A percentile compares a stretch with the other conserved stretches of the same genome.
Evolutionary conservation across 768 basidiomycete genomes (phyloP).

Genomic region (Symmetrospora coprosmae): DNA sequence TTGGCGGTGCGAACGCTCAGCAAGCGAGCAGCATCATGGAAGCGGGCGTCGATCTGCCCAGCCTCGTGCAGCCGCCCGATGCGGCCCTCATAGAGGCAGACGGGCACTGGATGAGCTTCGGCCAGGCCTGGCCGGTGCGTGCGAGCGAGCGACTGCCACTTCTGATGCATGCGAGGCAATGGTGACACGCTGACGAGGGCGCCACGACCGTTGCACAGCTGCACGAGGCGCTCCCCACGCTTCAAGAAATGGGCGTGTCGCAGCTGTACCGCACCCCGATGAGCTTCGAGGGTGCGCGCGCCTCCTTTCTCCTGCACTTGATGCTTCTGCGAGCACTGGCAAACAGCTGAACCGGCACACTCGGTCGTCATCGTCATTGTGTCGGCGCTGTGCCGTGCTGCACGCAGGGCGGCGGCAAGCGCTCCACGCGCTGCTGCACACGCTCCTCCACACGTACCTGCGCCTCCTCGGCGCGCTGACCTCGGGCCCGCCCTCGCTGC

Average conservation of each 20-base stretch:
- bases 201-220: no score
- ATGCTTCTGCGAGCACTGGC: no score
- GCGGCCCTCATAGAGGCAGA: slow-evolving; percentile 84
- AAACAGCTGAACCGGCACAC: neutral
- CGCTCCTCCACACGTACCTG: slow-evolving; percentile 67
- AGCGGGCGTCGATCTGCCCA: slow-evolving; percentile 49
- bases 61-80: slow-evolving; percentile 70
- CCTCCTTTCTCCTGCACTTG: no score
- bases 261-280: slow-evolving; percentile 56
- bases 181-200: no score
- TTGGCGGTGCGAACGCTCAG: no score
- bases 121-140: slow-evolving; percentile 82
- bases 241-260: slow-evolving; percentile 64
- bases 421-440: slow-evolving; percentile 54
- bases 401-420: slow-evolving; percentile 60
- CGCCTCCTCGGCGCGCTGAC: slow-evolving; percentile 56
- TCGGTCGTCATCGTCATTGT: no score
- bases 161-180: no score
- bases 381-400: neutral
- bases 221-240: slow-evolving; percentile 64
- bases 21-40: no score
- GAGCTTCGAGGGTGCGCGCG: neutral
- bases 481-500: slow-evolving; percentile 42
- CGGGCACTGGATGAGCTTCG: slow-evolving; percentile 65
- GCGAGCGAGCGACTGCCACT: no score